Evolutionary conservation across 2,329 filamentous ascomycete genomes (phyloP).

Genomic region (Colletotrichum australisinense): DNA sequence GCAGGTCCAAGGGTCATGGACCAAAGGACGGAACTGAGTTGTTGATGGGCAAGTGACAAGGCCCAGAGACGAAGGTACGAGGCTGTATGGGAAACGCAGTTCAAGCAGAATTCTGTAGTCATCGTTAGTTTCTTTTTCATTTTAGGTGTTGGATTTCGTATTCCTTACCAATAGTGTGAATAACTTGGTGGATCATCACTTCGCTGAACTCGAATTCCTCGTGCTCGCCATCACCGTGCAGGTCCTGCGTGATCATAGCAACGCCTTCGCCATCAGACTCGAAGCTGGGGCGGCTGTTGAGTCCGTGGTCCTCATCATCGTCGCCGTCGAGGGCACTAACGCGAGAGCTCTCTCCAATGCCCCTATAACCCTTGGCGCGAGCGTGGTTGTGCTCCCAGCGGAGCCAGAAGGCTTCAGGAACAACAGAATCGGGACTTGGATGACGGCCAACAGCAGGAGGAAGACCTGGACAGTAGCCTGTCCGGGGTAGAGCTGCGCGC

Average conservation of each 20-base stretch:
- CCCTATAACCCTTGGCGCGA: conserved; percentile 89
- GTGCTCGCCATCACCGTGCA: conserved; percentile 80
- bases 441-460: conserved; percentile 83
- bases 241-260: conserved; percentile 89
- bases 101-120: conserved; percentile 89
- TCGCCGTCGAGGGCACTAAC: conserved; percentile 93
- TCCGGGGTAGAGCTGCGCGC: conserved; percentile 78
- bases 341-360: conserved; percentile 87
- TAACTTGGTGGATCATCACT: conserved; percentile 98
- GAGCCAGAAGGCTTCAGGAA: conserved; percentile 97
- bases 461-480: conserved; percentile 82
- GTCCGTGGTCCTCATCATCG: conserved; percentile 77
- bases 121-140: conserved; percentile 42
- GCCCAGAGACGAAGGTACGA: conserved; percentile 99
- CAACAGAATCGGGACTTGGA: conserved; percentile 89
- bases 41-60: conserved; percentile 95
- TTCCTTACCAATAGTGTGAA: conserved; percentile 92
- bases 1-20: conserved; percentile 90
- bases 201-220: conserved; percentile 98
- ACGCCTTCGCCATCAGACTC: conserved; percentile 81
- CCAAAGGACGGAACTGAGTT: conserved; percentile 96
- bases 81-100: conserved; percentile 98
- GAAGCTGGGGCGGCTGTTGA: conserved; percentile 64
- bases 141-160: not conserved
- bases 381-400: conserved; percentile 93